Evolutionary conservation across 1,139 yeast genomes (phyloP).

Genomic region (Eremothecium gossypii): DNA sequence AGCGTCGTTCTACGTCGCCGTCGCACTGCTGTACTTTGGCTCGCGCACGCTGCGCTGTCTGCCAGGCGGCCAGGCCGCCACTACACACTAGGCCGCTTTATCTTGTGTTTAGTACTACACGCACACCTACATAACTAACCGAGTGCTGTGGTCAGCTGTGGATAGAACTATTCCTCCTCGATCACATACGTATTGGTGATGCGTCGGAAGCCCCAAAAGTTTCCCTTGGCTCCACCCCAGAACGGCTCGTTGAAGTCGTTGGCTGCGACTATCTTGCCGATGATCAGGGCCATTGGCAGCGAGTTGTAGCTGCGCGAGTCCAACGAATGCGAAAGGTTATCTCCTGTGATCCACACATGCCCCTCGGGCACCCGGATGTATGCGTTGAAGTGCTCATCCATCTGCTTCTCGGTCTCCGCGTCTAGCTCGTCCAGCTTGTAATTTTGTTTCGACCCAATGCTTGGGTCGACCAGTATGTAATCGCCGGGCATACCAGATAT

Average conservation of each 20-base stretch:
- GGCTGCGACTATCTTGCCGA: constrained; percentile 79
- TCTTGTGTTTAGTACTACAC: too few relatives aligned
- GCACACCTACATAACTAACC: too few relatives aligned
- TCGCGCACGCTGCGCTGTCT: constrained; percentile 42
- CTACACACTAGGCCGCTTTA: too few relatives aligned
- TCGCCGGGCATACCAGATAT: constrained; percentile 97
- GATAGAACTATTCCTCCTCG: constrained; percentile 12
- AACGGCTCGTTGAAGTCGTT: constrained; percentile 33
- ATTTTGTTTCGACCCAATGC: constrained; percentile 39
- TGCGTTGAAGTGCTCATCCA: constrained; percentile 37
- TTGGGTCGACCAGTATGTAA: constrained; percentile 69
- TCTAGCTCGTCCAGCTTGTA: constrained; percentile 9
- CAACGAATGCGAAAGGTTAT: constrained; percentile 76
- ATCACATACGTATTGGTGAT: constrained; percentile 37
- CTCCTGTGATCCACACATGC: constrained; percentile 97
- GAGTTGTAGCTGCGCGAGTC: constrained; percentile 87
- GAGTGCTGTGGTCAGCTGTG: too few relatives aligned
- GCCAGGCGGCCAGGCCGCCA: not conserved
- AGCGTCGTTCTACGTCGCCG: constrained; percentile 41
- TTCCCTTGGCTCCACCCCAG: constrained; percentile 30
- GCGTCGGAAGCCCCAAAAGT: constrained; percentile 46
- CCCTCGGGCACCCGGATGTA: constrained; percentile 73
- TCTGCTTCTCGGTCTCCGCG: constrained; percentile 9
- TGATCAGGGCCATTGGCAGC: constrained; percentile 76
- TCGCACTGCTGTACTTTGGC: constrained; percentile 56